Base-by-base conservation (phyloP, 2,329 filamentous ascomycete genomes). In the Penicillium verrucosum region DNA sequence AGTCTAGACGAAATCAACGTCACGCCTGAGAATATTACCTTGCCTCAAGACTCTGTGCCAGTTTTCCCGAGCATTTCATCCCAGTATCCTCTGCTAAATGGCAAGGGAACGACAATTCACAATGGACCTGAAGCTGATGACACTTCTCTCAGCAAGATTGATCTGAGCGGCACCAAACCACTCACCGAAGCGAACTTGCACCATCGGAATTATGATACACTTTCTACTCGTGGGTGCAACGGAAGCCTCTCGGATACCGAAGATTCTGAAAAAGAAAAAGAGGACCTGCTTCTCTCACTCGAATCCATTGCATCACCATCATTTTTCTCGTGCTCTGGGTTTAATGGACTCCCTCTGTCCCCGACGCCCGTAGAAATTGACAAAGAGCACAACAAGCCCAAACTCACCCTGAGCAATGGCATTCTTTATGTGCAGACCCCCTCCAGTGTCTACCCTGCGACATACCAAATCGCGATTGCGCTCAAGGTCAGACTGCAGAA, bases 381-480 rank as follows among this genome's bases (percentile, higher is more conserved):
- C 27, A 21, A 21, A n/a, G 18, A 30, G 10, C 9, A 44, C 3
- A 54, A 30, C 7, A 47, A 23, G 44, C 60, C 40, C 44, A 54
- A n/a, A 14, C 44, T 70, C 4, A 34, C 58, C 14, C 11, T 67
- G 14, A 10, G 54, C 8, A 53, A 66, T 18, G 61, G 55, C 4
- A 57, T 65, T 9, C 53, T 72, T 29, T 51, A 58, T 16, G 14
- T 72, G 3, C 56, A 51, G 40, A 64, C 57, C 29, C 54, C 66
- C 8, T 43, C 44, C 3, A 56, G 51, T 7, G 21, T 60, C 10
- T 50, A 54, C 8, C 40, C 58, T 7, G 62, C 54, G 21, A 57
- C 45, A 32, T 72, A 69, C 54, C 63, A 62, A n/a, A 61, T 71
- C 11, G 61, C 57, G 0, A 47, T 66, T 14, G 54, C 53, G 4